Evolutionary conservation across 2,329 filamentous ascomycete species (phyloP), one percentile per base, ranked within the genome.

Genomic region (Cladosporium velox): DNA sequence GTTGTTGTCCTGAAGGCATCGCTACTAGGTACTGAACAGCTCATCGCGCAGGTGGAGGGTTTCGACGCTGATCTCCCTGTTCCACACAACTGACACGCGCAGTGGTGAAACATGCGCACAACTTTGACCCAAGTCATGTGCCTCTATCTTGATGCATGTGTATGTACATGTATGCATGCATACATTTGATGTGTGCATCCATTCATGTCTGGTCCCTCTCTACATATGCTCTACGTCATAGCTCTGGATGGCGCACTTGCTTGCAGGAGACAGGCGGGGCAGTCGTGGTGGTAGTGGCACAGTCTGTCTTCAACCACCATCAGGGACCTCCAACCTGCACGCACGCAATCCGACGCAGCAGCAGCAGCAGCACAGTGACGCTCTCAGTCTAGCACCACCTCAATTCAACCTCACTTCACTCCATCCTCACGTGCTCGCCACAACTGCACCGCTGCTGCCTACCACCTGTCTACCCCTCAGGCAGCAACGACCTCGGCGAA

Each of bases 401-500:
- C 30, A 7, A 55, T 28, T 3, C 32, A 18, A 55, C 52, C n/a
- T 55, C 52, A 55, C 52, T 55, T 34, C 24, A 55, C 52, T 30
- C 51, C 6, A 21, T 54, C 12, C 52, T 55, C 52, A 59, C 57
- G 35, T 59, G 57, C 15, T 47, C 57, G 26, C 34, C 35, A 10
- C 14, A 21, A 18, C 57, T 59, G 24, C 57, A 38, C 24, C 35
- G 55, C 35, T 47, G 35, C 57, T 47, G 57, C 38, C 57, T 41
- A 18, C 38, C 57, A 44, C 11, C 34, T 11, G n/a, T 11, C 57
- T 41, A 44, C n/a, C 57, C 52, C 35, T 47, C 57, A 44, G 38
- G 35, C 57, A 59, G 21, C 47, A 32, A 34, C 26, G 28, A 49
- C 59, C 59, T 61, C 59, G 59, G 59, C 28, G 59, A 44, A 61